phyloP scores from a whole-genome alignment of 2,329 filamentous ascomycete species.

The Diatrype stigma region DNA sequence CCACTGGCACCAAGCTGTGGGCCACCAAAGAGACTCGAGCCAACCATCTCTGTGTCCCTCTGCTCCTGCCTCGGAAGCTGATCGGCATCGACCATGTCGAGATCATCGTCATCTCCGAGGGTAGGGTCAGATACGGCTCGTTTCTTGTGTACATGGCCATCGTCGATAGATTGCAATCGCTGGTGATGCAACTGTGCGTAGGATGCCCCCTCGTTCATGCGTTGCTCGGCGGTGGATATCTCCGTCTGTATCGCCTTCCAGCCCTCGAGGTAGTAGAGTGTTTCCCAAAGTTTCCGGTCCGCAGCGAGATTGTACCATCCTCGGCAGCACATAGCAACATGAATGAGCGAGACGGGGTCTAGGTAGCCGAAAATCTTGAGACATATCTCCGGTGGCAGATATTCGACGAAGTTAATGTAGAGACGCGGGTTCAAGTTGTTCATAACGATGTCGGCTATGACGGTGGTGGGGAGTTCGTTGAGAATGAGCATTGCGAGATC shows the following conservation, averaged over 20 bases:
- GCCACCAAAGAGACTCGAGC: slow-evolving; percentile 23
- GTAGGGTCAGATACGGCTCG: slow-evolving; percentile 43
- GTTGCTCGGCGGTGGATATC: slow-evolving; percentile 62
- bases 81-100: slow-evolving; percentile 42
- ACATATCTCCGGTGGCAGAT: slow-evolving; percentile 86
- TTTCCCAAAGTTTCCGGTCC: slow-evolving; percentile 83
- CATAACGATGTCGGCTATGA: slow-evolving; percentile 71
- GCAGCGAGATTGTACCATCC: slow-evolving; percentile 77
- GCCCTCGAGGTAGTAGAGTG: slow-evolving; percentile 77
- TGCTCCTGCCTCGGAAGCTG: slow-evolving; percentile 21
- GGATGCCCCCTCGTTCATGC: slow-evolving; percentile 43
- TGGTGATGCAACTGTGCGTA: slow-evolving; percentile 38
- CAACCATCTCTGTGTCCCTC: slow-evolving; percentile 17
- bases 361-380: slow-evolving; percentile 85
- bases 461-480: slow-evolving; percentile 72
- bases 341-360: slow-evolving; percentile 73
- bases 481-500: slow-evolving; percentile 79
- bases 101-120: slow-evolving; percentile 41
- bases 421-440: slow-evolving; percentile 76
- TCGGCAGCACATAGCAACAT: slow-evolving; percentile 72
- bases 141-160: slow-evolving; percentile 52
- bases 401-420: slow-evolving; percentile 85
- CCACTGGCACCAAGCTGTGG: slow-evolving; percentile 18
- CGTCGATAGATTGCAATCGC: slow-evolving; percentile 37
- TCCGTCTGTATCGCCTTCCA: slow-evolving; percentile 71